Base-by-base conservation (phyloP, 225 moss, liverwort and hornwort species). In the Pseudoscleropodium purum region DNA sequence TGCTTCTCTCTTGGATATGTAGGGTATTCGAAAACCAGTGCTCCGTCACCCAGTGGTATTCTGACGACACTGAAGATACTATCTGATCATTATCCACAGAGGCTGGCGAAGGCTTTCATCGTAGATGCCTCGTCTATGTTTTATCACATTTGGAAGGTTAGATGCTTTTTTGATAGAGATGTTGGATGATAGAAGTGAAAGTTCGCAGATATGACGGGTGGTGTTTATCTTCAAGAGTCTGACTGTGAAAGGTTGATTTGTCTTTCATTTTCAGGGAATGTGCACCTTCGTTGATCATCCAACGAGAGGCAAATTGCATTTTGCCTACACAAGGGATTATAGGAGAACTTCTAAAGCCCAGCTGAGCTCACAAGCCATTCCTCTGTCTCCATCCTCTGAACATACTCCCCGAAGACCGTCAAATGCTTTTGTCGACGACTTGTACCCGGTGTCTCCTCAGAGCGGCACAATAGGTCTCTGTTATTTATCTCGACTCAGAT, bases 101-200 rank as follows among this genome's bases (percentile, higher is more conserved):
- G 98, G 86, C 86, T 97, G 87, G 96, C 97, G 51, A 97, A 94
- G 90, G 97, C 95, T 87, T 98, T 95, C 84, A 95, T 98, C 59
- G 93, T 98, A 73, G 98, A 98, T 90, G 96, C 96, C 90, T 96
- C 98, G 34, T 94, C 97, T 90, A 96, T 98, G 86, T 95, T 98
- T 83, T 97, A 96, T 88, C 96, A 95, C 87, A 84, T 97, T 89
- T 98, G 98, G 98, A 98, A 97, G 97, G 98, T 98, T 91, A 89
- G 93, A 82, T 79, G 72, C 36, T 74, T 86, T 83, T 92, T 24
- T n/a, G 74, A 60, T 47, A 64, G 24, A 51, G 67, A 65, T 88
- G 41, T 80, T 86, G 83, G 37, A 80, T 90, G 61, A 86, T 36
- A 57, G 79, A 34, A 82, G 33, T 59, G 34, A 72, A 78, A 24